Percentiles rank a stretch among this genome's conserved stretches.
Conservation (phyloP, 2,329 filamentous ascomycete genomes). For the Colletotrichum ledebouriae region DNA sequence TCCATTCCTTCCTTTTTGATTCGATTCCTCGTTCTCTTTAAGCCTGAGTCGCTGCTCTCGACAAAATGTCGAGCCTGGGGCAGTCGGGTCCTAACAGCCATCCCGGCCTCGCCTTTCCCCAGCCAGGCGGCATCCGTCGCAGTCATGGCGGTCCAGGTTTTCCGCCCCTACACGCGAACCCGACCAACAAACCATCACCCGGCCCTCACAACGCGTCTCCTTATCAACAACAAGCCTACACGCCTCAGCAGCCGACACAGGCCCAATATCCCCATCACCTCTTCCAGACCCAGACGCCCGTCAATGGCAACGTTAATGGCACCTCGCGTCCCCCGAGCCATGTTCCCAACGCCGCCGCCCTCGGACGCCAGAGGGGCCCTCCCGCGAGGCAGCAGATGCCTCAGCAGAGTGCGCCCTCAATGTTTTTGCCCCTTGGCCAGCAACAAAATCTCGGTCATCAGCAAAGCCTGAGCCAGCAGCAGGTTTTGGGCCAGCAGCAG, state of each 20-base stretch:
- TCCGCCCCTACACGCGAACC: constrained; percentile 62
- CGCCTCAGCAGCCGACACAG: constrained; percentile 64
- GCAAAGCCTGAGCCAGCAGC: constrained; percentile 40
- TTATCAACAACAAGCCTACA: constrained; percentile 67
- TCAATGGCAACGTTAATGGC: constrained; percentile 64
- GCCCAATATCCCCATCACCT: constrained; percentile 66
- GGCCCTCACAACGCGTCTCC: constrained; percentile 67
- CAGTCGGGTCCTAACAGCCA: constrained; percentile 65
- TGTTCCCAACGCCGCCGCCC: constrained; percentile 62
- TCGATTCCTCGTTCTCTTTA: constrained; percentile 1
- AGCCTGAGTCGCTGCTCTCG: constrained; percentile 34
- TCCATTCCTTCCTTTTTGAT: constrained; percentile 8
- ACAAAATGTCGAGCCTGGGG: constrained; percentile 62
- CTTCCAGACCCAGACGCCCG: constrained; percentile 62
- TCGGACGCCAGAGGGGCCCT: constrained; percentile 60
- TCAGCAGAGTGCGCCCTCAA: constrained; percentile 53
- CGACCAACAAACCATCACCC: constrained; percentile 68
- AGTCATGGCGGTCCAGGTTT: constrained; percentile 52
- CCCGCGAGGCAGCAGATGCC: constrained; percentile 62
- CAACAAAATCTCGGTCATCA: constrained; percentile 39
- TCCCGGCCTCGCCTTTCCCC: constrained; percentile 66
- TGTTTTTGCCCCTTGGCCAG: constrained; percentile 51
- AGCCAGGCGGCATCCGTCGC: constrained; percentile 63
- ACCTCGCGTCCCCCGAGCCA: constrained; percentile 60
- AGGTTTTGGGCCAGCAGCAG: constrained; percentile 38